Evolutionary conservation across 345 rosid species (phyloP).

Genomic region (thale cress (Arabidopsis thaliana)): TAIR10.1 NC_003071.7:6638501-6639000

Average conservation of each 20-base stretch:
- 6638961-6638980: slow-evolving; percentile 87
- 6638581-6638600: neutral
- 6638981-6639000: slow-evolving; percentile 73
- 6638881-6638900: neutral
- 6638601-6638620: neutral
- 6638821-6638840: neutral
- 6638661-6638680: neutral
- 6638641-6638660: neutral
- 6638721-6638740: neutral
- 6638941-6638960: slow-evolving; percentile 92
- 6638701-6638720: slow-evolving; percentile 3
- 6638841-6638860: neutral
- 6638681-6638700: neutral
- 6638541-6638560: neutral
- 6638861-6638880: neutral
- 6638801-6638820: neutral
- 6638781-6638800: neutral
- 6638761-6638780: neutral
- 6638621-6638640: neutral
- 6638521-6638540: too few relatives aligned
- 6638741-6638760: neutral
- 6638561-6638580: neutral
- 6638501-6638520: too few relatives aligned
- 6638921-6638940: slow-evolving; percentile 93
- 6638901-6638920: slow-evolving; percentile 53